These are phyloP conservation scores for Moesziomyces aphidis DNA, from an alignment of 1,284 basidiomycete genomes.

Conservation along the genomic window DNA sequence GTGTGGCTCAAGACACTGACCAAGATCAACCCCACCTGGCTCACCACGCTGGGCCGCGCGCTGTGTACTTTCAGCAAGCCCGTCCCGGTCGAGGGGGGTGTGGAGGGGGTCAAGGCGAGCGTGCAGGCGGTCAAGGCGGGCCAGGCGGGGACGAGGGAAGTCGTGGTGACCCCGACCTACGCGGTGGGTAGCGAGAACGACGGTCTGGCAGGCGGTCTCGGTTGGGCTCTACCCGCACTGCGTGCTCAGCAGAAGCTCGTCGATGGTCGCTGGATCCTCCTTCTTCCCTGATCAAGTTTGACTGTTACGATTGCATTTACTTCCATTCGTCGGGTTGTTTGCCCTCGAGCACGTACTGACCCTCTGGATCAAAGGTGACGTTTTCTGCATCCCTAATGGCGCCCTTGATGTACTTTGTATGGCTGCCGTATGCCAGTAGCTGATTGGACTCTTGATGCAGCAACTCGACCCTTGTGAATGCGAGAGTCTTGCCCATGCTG, in stretches of 20 bases:
- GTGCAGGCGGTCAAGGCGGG: slow-evolving; percentile 37
- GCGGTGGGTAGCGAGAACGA: slow-evolving; percentile 58
- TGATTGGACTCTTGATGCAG: slow-evolving; percentile 52
- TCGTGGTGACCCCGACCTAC: slow-evolving; percentile 61
- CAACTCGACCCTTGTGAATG: slow-evolving; percentile 62
- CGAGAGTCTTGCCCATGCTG: slow-evolving; percentile 60
- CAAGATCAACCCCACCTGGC: slow-evolving; percentile 85
- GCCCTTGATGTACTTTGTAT: slow-evolving; percentile 88
- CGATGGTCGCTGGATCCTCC: slow-evolving; percentile 59
- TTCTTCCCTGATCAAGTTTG: slow-evolving; percentile 3
- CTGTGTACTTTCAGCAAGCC: slow-evolving; percentile 92
- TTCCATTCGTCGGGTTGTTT: slow-evolving; percentile 53
- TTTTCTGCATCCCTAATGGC: slow-evolving; percentile 80
- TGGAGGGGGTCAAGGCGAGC: slow-evolving; percentile 19
- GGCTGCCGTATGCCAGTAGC: slow-evolving; percentile 67
- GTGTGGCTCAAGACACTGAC: slow-evolving; percentile 63
- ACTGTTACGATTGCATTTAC: too few relatives aligned
- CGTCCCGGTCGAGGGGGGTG: slow-evolving; percentile 18
- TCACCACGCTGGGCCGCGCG: slow-evolving; percentile 80
- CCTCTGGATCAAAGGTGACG: slow-evolving; percentile 82
- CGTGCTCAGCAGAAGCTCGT: slow-evolving; percentile 59
- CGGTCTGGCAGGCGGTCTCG: slow-evolving; percentile 52
- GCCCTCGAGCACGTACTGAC: slow-evolving; percentile 78
- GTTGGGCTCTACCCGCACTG: slow-evolving; percentile 63
- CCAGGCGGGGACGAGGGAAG: slow-evolving; percentile 20